Evolutionary conservation across 2,329 filamentous ascomycete species (phyloP), one percentile per base, ranked within the genome.

Genomic region (Trichophyton rubrum): DNA sequence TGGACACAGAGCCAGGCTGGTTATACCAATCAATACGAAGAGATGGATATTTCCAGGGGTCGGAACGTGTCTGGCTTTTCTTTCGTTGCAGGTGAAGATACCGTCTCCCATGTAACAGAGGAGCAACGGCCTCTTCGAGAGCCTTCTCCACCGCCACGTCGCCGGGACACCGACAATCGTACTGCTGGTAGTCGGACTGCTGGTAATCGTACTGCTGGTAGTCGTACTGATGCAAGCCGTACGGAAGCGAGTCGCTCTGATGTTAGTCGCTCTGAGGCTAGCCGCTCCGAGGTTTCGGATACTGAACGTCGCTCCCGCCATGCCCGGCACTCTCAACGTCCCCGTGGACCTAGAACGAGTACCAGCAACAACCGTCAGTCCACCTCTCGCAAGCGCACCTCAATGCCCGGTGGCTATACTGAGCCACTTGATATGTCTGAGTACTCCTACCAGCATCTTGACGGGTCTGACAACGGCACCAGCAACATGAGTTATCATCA

Each of bases 401-500:
- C 66, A n/a, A 67, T 71, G 38, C 70, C 71, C 1, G 74, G 73
- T 7, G 71, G 73, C 40, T 78, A 76, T 66, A 73, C 74, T 4
- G 72, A 77, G 43, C 74, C 76, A 2, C 62, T 77, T 24, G 75
- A 78, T 62, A 73, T 78, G 63, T 72, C 72, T 0, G 69, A 74
- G 49, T 73, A 78, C 63, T 68, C 72, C 60, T 74, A 76, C 58
- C 74, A 72, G 17, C 73, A 74, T 20, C 70, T 75, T 1, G 74
- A 72, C 13, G 70, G 63, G 5, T 65, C 73, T 0, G 73, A 78
- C 24, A 70, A 75, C 2, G 73, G 73, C 3, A 73, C 73, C 0
- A 79, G 80, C 8, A 81, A 79, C 11, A 82, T 80, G 69, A 75
- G 74, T 56, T 84, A 84, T 66, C 78, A 79, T 27, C 81, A 82